These are phyloP conservation scores for Aspergillus sp. DNA, from an alignment of 2,329 filamentous ascomycete species.

Conservation along the genomic window DNA sequence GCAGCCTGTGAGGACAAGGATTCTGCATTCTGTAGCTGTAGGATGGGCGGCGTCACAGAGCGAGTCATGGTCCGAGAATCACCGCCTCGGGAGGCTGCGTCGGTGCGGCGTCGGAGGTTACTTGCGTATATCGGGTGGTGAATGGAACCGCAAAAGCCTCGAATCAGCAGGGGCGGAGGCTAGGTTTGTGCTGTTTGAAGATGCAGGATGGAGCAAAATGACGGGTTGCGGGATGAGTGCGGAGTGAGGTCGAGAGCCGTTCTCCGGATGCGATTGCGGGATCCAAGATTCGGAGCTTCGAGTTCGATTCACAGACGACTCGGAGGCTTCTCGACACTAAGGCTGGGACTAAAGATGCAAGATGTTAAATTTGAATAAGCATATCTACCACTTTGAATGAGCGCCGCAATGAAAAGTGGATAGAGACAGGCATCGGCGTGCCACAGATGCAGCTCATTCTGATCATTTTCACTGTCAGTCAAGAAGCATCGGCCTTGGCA, in stretches of 20 bases:
- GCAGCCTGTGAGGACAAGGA: constrained; percentile 49
- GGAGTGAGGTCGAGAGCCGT: constrained; percentile 7
- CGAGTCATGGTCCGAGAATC: constrained; percentile 57
- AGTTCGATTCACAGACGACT: not conserved
- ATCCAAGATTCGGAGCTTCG: not conserved
- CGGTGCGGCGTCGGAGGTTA: constrained; percentile 10
- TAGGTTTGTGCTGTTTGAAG: not conserved
- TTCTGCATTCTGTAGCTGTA: constrained; percentile 61
- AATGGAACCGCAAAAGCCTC: not conserved
- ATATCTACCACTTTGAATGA: constrained; percentile 2
- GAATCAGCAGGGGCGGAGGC: not conserved
- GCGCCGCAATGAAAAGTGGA: not conserved
- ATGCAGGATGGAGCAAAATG: not conserved
- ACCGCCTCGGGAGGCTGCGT: constrained; percentile 34
- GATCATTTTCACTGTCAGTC: not conserved
- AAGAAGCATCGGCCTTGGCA: not conserved
- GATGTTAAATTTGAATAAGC: not conserved
- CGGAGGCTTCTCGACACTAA: not conserved
- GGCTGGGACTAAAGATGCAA: not conserved
- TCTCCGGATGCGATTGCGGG: not conserved
- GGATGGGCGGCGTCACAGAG: constrained; percentile 57
- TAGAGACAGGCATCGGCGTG: not conserved
- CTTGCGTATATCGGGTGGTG: not conserved
- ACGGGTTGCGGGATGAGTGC: constrained; percentile 3
- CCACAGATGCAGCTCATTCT: not conserved